Base-by-base conservation (phyloP, 1,139 yeast species). In the Lodderomyces pseudojiufengensis region DNA sequence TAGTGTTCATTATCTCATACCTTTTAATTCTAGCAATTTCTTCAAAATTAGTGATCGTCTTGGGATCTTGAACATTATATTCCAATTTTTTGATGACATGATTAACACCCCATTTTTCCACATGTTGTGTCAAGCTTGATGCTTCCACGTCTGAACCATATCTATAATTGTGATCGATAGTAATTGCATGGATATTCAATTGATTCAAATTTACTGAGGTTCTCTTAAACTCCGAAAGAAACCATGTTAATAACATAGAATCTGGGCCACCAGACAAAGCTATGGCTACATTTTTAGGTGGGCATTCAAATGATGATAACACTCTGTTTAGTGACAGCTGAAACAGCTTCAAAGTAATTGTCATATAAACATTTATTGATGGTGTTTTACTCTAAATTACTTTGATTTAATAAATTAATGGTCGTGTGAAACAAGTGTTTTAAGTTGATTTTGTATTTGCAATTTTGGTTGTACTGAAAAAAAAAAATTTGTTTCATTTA, bases 241-340 rank as follows among this genome's bases (percentile, higher is more conserved):
- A 55, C 48, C 68, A 69, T 1, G 84, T 65, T 32, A 84, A 55
- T 22, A 84, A 80, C 75, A 84, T 78, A 2, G 94, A 84, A 50
- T 84, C 95, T 1, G 80, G 88, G 0, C 95, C 95, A 3, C 95
- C 95, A 8, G 87, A 79, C 3, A 84, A 69, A 0, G 90, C 88
- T 14, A 59, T 46, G n/a, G 52, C 48, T 5, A 56, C 38, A 26
- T 37, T 44, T 7, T 26, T 21, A 2, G 61, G 61, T 3, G 45
- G 31, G 3, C 15, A 5, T 18, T 22, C 32, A 2, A 29, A 27
- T 1, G 27, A 30, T 6, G 10, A 27, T 47, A 50, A 25, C 22
- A 31, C 9, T 10, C 18, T 4, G 22, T 9, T n/a, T 3, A 40
- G 21, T 6, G 35, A 24, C 3, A 29, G 22, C 14, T 16, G 18